Percentiles rank a stretch among this genome's conserved stretches.
Evolutionary conservation across 2,329 filamentous ascomycete genomes (phyloP).

Genomic region (Tolypocladium nubicola): DNA sequence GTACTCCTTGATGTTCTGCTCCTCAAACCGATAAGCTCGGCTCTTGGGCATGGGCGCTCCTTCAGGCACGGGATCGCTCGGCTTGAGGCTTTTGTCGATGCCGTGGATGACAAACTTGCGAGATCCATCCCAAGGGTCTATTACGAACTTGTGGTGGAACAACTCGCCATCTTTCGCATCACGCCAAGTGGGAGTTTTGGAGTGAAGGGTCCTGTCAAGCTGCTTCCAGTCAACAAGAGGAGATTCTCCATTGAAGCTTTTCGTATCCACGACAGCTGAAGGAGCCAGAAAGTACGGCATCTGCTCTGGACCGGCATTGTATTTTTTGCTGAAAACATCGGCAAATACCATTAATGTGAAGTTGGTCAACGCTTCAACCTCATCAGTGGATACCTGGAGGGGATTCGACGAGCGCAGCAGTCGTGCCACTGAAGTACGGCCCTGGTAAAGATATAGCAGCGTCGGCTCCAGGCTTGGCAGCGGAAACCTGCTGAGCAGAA

Average conservation of each 20-base stretch:
- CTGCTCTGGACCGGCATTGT: slow-evolving; percentile 48
- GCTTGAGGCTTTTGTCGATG: slow-evolving; percentile 46
- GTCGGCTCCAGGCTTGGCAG: slow-evolving; percentile 59
- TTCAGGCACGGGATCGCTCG: slow-evolving; percentile 54
- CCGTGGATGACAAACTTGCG: slow-evolving; percentile 47
- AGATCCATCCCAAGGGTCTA: slow-evolving; percentile 51
- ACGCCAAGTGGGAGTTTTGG: slow-evolving; percentile 26
- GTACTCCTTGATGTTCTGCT: slow-evolving; percentile 68
- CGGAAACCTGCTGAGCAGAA: slow-evolving; percentile 56
- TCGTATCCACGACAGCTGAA: not conserved
- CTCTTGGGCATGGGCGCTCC: slow-evolving; percentile 37
- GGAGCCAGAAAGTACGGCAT: slow-evolving; percentile 83
- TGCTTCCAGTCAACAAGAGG: slow-evolving; percentile 50
- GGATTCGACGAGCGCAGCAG: slow-evolving; percentile 31
- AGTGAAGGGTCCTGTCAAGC: slow-evolving; percentile 29
- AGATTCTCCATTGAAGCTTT: not conserved
- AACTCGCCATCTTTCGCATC: slow-evolving; percentile 33
- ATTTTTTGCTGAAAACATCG: slow-evolving; percentile 85
- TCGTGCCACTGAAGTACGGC: slow-evolving; percentile 46
- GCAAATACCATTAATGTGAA: slow-evolving; percentile 71
- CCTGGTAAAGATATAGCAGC: slow-evolving; percentile 59
- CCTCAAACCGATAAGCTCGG: slow-evolving; percentile 26
- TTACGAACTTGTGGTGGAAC: slow-evolving; percentile 41
- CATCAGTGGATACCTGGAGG: slow-evolving; percentile 30
- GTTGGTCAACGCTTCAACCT: slow-evolving; percentile 45